Evolutionary conservation across 306 rosid genomes (phyloP).

Genomic region (Argentina anserina): DNA sequence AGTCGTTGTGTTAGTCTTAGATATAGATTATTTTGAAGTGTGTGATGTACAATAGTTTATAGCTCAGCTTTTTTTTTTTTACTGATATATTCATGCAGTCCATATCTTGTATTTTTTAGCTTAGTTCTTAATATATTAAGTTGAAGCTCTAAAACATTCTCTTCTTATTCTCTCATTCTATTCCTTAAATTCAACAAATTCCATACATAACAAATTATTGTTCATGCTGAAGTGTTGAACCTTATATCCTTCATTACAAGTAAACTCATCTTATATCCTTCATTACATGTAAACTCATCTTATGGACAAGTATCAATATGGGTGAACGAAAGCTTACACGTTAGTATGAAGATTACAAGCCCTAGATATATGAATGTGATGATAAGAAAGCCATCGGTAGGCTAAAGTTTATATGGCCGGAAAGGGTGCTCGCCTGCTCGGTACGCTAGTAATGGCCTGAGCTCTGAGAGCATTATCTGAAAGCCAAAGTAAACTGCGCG

Average conservation of each 20-base stretch:
- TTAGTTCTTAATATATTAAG: too few species aligned
- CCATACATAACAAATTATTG: too few species aligned
- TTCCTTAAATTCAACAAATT: too few species aligned
- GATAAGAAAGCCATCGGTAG: not conserved
- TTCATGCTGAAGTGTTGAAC: too few species aligned
- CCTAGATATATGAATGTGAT: not conserved
- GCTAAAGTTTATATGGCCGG: not conserved
- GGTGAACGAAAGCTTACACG: not conserved
- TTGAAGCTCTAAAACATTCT: too few species aligned
- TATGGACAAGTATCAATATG: not conserved
- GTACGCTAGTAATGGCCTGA: not conserved
- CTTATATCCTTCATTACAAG: not conserved
- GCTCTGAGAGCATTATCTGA: not conserved
- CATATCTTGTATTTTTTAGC: too few species aligned
- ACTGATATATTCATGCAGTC: too few species aligned
- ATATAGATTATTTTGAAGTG: too few species aligned
- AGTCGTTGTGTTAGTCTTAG: too few species aligned
- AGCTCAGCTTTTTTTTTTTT: too few species aligned
- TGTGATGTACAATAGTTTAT: too few species aligned
- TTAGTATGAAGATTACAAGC: not conserved
- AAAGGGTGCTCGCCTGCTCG: not conserved
- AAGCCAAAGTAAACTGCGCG: not conserved
- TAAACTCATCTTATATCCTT: not conserved
- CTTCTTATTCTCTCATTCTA: too few species aligned
- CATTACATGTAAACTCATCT: not conserved